These are phyloP conservation scores for Meira miltonrushii DNA, from an alignment of 1,284 basidiomycete genomes.

Conservation along the genomic window DNA sequence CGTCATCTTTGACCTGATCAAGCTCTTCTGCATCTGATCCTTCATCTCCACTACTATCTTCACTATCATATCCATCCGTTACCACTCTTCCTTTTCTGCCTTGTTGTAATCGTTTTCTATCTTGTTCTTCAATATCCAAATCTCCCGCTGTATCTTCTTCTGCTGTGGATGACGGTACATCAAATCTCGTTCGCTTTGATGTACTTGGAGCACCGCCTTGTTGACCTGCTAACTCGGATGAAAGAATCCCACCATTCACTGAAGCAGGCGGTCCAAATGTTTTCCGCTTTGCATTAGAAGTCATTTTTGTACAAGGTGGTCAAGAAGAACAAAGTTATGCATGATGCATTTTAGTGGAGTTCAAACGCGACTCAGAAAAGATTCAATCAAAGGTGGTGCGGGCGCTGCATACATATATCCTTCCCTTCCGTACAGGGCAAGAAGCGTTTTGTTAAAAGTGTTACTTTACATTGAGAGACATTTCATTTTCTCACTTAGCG, in stretches of 20 bases:
- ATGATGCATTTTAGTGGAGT: too few species aligned
- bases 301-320: background rate
- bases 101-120: slow-evolving; percentile 30
- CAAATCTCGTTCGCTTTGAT: slow-evolving; percentile 4
- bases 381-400: too few species aligned
- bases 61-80: slow-evolving; percentile 77
- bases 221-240: slow-evolving; percentile 2
- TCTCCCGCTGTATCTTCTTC: slow-evolving; percentile 23
- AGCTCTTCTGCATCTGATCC: slow-evolving; percentile 55
- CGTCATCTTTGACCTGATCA: slow-evolving; percentile 1
- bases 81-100: slow-evolving; percentile 46
- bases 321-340: too few species aligned
- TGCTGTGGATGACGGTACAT: background rate
- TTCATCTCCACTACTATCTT: slow-evolving; percentile 68
- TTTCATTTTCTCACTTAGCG: too few species aligned
- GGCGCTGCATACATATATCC: too few species aligned
- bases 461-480: too few species aligned
- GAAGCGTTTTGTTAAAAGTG: too few species aligned
- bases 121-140: slow-evolving; percentile 41
- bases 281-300: background rate
- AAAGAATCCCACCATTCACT: background rate
- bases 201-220: slow-evolving; percentile 9
- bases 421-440: too few species aligned
- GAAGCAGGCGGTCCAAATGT: slow-evolving; percentile 3
- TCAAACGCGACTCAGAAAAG: too few species aligned